phyloP scores from a whole-genome alignment of 768 basidiomycete genomes.

The Phylloporus sp. region DNA sequence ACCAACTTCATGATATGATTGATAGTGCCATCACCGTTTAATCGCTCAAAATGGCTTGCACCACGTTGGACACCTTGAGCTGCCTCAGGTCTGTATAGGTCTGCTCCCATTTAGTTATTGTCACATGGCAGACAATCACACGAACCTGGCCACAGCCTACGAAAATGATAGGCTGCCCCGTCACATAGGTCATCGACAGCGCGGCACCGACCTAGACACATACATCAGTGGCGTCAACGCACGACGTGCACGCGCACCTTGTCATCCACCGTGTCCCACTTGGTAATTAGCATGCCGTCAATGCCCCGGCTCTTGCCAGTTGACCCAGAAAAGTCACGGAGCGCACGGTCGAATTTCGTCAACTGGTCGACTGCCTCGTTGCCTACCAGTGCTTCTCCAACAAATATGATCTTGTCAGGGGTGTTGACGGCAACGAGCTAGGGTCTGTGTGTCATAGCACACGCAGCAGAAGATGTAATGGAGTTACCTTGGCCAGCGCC shows the following conservation, averaged over 20 bases:
- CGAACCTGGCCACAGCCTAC: conserved; percentile 95
- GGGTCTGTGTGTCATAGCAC: not conserved
- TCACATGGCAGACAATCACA: conserved; percentile 8
- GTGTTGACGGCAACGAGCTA: conserved; percentile 90
- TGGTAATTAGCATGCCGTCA: conserved; percentile 97
- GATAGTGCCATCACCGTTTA: conserved; percentile 31
- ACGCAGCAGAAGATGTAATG: not conserved
- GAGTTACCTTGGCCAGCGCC: conserved; percentile 84
- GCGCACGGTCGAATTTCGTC: conserved; percentile 91
- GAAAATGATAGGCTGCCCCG: conserved; percentile 97
- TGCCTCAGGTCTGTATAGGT: conserved; percentile 96
- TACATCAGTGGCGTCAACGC: not conserved
- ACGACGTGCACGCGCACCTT: conserved; percentile 53
- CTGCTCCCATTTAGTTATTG: conserved; percentile 36
- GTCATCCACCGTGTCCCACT: conserved; percentile 98
- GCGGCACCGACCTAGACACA: conserved; percentile 86
- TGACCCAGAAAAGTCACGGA: conserved; percentile 85
- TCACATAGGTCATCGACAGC: conserved; percentile 98
- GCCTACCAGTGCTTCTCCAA: conserved; percentile 96
- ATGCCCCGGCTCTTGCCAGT: conserved; percentile 79
- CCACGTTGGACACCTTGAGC: conserved; percentile 86
- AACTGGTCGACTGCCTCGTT: conserved; percentile 99
- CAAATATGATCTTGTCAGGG: conserved; percentile 97
- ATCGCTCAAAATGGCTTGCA: conserved; percentile 85
- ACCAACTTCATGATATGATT: too few relatives aligned